A percentile compares a stretch with the other conserved stretches of the same genome.
Evolutionary conservation across 2,329 filamentous ascomycete genomes (phyloP).

Genomic region (Pseudopyricularia cyperi): DNA sequence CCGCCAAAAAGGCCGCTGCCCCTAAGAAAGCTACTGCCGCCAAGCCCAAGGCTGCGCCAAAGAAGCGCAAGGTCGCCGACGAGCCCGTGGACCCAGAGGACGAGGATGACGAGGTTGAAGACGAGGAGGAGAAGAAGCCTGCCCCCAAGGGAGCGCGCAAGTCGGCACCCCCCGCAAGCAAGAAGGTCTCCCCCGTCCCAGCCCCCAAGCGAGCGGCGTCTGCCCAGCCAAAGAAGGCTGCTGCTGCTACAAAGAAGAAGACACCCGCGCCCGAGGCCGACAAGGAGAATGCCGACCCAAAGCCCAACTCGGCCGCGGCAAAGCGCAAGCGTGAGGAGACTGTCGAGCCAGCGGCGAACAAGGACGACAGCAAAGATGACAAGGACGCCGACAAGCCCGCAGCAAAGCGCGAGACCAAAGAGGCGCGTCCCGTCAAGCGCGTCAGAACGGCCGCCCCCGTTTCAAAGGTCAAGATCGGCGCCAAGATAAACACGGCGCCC

Average conservation of each 20-base stretch:
- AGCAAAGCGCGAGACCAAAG: constrained; percentile 5
- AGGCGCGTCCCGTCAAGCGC: constrained; percentile 8
- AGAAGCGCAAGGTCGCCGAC: constrained; percentile 1
- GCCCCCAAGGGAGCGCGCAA: background rate
- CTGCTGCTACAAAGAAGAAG: constrained; percentile 5
- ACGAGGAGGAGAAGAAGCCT: background rate
- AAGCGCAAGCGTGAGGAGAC: constrained; percentile 2
- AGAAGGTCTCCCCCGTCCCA: constrained; percentile 5
- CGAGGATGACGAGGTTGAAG: background rate
- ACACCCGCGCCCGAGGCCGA: constrained; percentile 7
- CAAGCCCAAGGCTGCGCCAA: background rate
- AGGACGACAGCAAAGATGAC: constrained; percentile 1
- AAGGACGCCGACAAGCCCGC: background rate
- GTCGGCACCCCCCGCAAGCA: constrained; percentile 1
- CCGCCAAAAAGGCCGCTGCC: constrained; percentile 5
- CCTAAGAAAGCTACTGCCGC: constrained; percentile 5
- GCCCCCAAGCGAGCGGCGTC: constrained; percentile 2
- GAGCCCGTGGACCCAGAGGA: background rate
- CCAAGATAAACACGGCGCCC: constrained; percentile 48
- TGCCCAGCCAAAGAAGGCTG: constrained; percentile 5
- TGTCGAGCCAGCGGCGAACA: background rate
- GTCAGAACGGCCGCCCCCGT: constrained; percentile 17
- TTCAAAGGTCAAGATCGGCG: constrained; percentile 14
- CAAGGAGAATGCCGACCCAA: constrained; percentile 9
- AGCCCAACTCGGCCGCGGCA: constrained; percentile 1